Conservation (phyloP, 1,139 yeast genomes). For the Nakaseomyces uthaithaninus region DNA sequence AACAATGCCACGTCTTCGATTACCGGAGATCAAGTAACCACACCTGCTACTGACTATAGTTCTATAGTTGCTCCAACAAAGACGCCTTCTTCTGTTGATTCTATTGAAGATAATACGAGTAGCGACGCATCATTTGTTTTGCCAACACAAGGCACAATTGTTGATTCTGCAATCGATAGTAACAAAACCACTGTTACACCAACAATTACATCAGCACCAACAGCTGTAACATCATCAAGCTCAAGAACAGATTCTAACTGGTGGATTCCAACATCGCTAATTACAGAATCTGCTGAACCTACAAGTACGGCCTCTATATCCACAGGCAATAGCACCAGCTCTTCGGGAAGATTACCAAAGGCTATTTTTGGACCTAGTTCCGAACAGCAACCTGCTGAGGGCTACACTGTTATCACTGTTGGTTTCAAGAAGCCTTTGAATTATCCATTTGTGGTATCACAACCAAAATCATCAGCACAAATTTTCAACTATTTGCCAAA, state of each 20-base stretch:
- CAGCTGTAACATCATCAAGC: slow-evolving; percentile 11
- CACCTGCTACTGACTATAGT: background rate
- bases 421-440: slow-evolving; percentile 66
- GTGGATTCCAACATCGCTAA: slow-evolving; percentile 34
- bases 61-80: slow-evolving; percentile 20
- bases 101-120: background rate
- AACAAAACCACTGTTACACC: slow-evolving; percentile 9
- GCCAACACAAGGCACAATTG: slow-evolving; percentile 3
- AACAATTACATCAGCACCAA: slow-evolving; percentile 7
- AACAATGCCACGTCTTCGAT: background rate
- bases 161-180: slow-evolving; percentile 10
- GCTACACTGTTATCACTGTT: slow-evolving; percentile 51
- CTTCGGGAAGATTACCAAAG: slow-evolving; percentile 54
- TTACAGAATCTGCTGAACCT: slow-evolving; percentile 24
- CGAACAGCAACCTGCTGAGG: slow-evolving; percentile 23
- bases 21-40: background rate
- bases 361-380: slow-evolving; percentile 46
- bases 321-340: slow-evolving; percentile 34
- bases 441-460: slow-evolving; percentile 61
- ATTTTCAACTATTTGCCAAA: slow-evolving; percentile 62
- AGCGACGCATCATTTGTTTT: background rate
- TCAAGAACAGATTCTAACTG: slow-evolving; percentile 23
- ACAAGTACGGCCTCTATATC: slow-evolving; percentile 24
- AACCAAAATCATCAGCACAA: slow-evolving; percentile 65
- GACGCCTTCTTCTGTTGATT: slow-evolving; percentile 22